Base-by-base conservation (phyloP, 2,329 filamentous ascomycete species). In the Diaporthe velutina region DNA sequence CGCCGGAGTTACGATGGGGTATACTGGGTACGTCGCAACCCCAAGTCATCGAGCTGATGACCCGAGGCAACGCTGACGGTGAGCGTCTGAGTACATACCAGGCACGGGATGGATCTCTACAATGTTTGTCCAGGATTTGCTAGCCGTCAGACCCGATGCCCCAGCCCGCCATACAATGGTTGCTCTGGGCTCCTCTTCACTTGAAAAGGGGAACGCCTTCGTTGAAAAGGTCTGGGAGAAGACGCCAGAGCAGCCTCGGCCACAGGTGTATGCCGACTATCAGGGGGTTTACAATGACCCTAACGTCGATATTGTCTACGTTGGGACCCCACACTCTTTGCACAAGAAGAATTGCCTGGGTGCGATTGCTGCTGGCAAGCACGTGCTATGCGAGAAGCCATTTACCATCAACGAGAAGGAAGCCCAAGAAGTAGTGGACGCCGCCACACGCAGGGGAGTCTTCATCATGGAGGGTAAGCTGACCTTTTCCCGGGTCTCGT, bases 311-410 rank as follows among this genome's bases (percentile, higher is more conserved):
- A 80, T 82, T 35, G 78, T 84, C 48, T 84, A 84, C 76, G 80
- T 84, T 22, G 83, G 80, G 13, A 83, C 82, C 4, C 83, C 83
- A 12, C 81, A 83, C 50, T 79, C 79, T 58, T 79, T 82, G 58
- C 83, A 84, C 77, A 81, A 81, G 73, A 78, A 81, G 52, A 82
- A 82, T 57, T 80, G 79, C 55, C 79, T 84, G 33, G 80, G 81
- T 33, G 81, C 82, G 1, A 81, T 84, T 45, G 76, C 76, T 25
- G 80, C 81, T 6, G 82, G 83, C 22, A 84, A 84, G 76, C 79
- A 84, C 66, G 79, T 84, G 5, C 79, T 84, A 1, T 84, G 83
- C 73, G 83, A 84, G 67, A 84, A 84, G 75, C 77, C 83, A 0
- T 81, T 84, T 70, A 80, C 82, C 1, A 76, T 84, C 74, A 84